Conservation (phyloP, 2,329 filamentous ascomycete genomes). For the Catunica adiposa region DNA sequence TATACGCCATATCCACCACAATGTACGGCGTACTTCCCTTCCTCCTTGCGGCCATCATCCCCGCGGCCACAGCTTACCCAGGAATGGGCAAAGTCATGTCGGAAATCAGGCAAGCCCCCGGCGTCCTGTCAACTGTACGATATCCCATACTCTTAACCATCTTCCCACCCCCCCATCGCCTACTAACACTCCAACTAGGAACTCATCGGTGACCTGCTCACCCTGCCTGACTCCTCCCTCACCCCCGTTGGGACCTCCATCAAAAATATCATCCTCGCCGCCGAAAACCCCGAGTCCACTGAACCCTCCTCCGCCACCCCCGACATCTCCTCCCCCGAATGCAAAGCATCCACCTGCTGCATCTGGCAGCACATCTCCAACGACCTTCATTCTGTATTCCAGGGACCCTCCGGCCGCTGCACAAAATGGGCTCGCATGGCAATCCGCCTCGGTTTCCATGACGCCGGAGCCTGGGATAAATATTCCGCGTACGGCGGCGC, state of each 20-base stretch:
- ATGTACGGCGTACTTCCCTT: background rate
- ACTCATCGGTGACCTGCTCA: constrained; percentile 26
- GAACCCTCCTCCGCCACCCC: constrained; percentile 17
- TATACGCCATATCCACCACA: background rate
- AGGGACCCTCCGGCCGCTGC: constrained; percentile 25
- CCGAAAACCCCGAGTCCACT: constrained; percentile 18
- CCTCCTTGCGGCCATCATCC: background rate
- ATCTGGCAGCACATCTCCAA: constrained; percentile 29
- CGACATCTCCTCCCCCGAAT: constrained; percentile 19
- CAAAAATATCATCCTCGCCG: constrained; percentile 21
- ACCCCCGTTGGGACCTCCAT: constrained; percentile 23
- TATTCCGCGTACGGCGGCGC: constrained; percentile 26
- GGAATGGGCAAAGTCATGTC: constrained; percentile 7
- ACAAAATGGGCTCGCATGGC: constrained; percentile 28
- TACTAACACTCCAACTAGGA: constrained; percentile 12
- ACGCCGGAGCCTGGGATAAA: constrained; percentile 29
- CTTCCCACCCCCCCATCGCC: background rate
- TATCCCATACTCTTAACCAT: background rate
- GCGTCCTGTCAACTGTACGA: background rate
- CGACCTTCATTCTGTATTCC: constrained; percentile 24
- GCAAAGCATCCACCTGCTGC: constrained; percentile 27
- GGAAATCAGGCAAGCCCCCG: constrained; percentile 4
- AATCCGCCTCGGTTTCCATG: constrained; percentile 32
- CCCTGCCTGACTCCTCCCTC: constrained; percentile 20
- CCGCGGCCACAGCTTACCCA: constrained; percentile 3